A percentile compares a stretch with the other conserved stretches of the same genome.
These are phyloP conservation scores for Psophocarpus tetragonolobus DNA, from an alignment of 306 rosid species.

Conservation along the genomic window DNA sequence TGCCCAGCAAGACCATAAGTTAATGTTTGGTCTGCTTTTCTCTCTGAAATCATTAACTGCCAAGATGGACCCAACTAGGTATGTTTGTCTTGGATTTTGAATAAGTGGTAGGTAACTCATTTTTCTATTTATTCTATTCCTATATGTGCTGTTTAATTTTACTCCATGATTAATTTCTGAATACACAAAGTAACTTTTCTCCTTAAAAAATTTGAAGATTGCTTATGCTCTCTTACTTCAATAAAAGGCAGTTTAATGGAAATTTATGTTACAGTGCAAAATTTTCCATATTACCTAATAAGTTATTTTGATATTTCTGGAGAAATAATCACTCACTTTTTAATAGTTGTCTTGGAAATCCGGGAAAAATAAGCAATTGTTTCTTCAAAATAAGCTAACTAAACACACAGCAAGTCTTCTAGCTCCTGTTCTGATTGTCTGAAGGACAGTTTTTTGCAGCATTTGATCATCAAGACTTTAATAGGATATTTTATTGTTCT, in stretches of 20 bases:
- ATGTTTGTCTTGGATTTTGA: slow-evolving; percentile 10
- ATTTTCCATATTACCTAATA: not conserved
- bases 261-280: not conserved
- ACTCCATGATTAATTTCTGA: slow-evolving; percentile 8
- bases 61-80: slow-evolving; percentile 90
- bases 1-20: slow-evolving; percentile 92
- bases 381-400: not conserved
- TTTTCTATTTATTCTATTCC: not conserved
- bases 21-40: slow-evolving; percentile 95
- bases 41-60: slow-evolving; percentile 94
- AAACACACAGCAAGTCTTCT: not conserved
- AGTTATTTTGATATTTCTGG: not conserved
- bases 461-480: no score
- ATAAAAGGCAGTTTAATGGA: not conserved
- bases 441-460: not conserved
- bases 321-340: not conserved
- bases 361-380: not conserved
- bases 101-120: not conserved
- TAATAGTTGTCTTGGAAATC: not conserved
- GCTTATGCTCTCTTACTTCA: not conserved
- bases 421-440: not conserved
- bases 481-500: no score
- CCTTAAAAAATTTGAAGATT: slow-evolving; percentile 16
- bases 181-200: not conserved
- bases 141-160: not conserved